Base-by-base conservation (phyloP, 2,329 filamentous ascomycete species). In the Fusarium albidum region DNA sequence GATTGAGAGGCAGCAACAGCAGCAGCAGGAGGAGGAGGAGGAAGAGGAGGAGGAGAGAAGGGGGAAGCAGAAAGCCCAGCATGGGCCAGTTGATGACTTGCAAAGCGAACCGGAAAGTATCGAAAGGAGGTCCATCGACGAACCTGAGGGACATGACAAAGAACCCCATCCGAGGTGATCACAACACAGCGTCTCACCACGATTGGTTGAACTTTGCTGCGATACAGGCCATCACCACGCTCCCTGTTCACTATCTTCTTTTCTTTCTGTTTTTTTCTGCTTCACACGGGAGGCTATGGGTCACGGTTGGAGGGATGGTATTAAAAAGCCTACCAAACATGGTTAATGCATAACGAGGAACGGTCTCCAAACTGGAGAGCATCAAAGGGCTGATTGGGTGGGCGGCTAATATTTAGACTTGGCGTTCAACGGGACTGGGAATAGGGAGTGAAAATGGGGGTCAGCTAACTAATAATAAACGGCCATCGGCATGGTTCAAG, bases 41-140 rank as follows among this genome's bases (percentile, higher is more conserved):
- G 58, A 61, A 11, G 58, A 62, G 45, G 58, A 61, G 17, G 58
- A 58, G 29, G 48, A 58, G 13, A 38, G 43, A 29, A 61, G 50
- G 17, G 29, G 25, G 21, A 14, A 29, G 9, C 18, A 3, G 33
- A 35, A 11, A 6, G 33, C 43, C 21, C 33, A 34, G 15, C 45
- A 17, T 15, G 44, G 49, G 33, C 46, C 54, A 3, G 34, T 47
- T 21, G 43, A 55, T 28, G 51, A 47, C 4, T 18, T 32, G 27
- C 25, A 40, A 27, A 39, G 34, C 28, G 21, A 27, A 13, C 38
- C 59, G n/a, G 41, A 55, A 11, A 33, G 46, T n/a, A 7, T 25
- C 4, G 38, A 48, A 29, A 54, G 35, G 45, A 38, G 17, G n/a
- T 55, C 45, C 13, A 29, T 28, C 14, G 44, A 59, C 14, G 44